Base-by-base conservation (phyloP, 192 early-diverging fungal species). In the Coemansia sp. region DNA sequence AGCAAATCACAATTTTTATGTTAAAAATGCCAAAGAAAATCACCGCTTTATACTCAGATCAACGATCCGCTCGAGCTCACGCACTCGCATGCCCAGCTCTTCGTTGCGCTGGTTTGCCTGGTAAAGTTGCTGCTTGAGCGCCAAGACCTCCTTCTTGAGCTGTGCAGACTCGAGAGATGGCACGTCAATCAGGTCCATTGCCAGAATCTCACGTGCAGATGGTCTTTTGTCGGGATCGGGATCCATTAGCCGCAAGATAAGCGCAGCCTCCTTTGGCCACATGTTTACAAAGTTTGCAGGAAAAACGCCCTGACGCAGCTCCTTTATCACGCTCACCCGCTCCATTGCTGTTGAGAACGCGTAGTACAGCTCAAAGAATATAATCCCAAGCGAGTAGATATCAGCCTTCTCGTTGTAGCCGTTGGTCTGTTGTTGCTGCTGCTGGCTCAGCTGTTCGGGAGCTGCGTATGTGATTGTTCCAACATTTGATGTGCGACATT, bases 381-480 rank as follows among this genome's bases (percentile, higher is more conserved):
- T 89, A 40, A 99, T 95, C 3, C 97, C 97, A 11, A 96, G 71
- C 7, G 92, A 94, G 69, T 96, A 99, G 10, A 99, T 93, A 63
- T 99, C 97, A 4, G 85, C 87, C 54, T 90, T 91, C 70, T 89
- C 81, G 59, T 85, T 85, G 55, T 91, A 91, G 10, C 53, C 66
- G 34, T 37, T 37, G 34, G 34, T 8, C 34, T n/a, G 60, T 33
- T 12, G 53, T 66, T 14, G 73, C 64, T 75, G 55, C 15, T 71
- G 78, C 18, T 42, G 34, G 7, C 37, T 18, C 22, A 66, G 54
- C 49, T 67, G 62, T 59, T 80, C 84, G 0, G 86, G 89, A 11
- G 94, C 92, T 27, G 90, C 91, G 66, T 98, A 98, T 15, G 95
- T 88, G 0, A 90, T 86, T 0, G 95, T 98, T 2, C 95, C 95